phyloP scores from a whole-genome alignment of 371 early-diverging fungal species.

The Haplosporangium sp. region DNA sequence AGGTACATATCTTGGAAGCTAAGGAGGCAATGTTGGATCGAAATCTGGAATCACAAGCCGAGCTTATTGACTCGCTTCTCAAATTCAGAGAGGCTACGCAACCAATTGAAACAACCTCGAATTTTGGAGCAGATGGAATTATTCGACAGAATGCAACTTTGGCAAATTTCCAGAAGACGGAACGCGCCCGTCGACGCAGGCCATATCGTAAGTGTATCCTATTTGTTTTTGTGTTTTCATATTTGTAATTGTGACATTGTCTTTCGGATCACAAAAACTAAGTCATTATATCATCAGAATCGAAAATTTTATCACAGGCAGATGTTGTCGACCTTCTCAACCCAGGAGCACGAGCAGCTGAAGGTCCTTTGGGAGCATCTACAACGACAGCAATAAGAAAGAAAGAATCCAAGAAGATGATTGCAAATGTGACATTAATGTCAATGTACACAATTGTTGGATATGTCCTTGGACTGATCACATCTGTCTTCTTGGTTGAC shows the following conservation, averaged over 20 bases:
- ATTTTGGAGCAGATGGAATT: constrained; percentile 23
- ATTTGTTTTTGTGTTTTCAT: not conserved
- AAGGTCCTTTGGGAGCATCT: not conserved
- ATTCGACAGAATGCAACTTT: constrained; percentile 24
- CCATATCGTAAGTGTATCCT: constrained; percentile 21
- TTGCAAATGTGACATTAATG: constrained; percentile 45
- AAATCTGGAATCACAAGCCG: constrained; percentile 24
- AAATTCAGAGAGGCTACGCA: constrained; percentile 16
- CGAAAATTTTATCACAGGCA: constrained; percentile 25
- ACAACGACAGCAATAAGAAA: constrained; percentile 15
- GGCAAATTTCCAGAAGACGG: constrained; percentile 21
- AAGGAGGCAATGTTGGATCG: constrained; percentile 26
- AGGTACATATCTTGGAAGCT: constrained; percentile 25
- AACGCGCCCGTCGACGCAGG: constrained; percentile 46
- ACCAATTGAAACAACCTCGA: not conserved
- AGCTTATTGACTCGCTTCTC: constrained; percentile 35
- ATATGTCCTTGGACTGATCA: constrained; percentile 46
- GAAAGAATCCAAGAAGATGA: constrained; percentile 37
- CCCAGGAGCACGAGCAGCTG: constrained; percentile 8
- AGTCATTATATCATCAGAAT: constrained; percentile 21
- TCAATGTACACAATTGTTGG: constrained; percentile 54
- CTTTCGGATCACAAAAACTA: not conserved
- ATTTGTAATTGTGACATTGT: not conserved
- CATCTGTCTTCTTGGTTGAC: constrained; percentile 51
- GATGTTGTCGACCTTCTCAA: constrained; percentile 31